Base-by-base conservation (phyloP, 2,329 filamentous ascomycete species). In the Zalaria obscura region DNA sequence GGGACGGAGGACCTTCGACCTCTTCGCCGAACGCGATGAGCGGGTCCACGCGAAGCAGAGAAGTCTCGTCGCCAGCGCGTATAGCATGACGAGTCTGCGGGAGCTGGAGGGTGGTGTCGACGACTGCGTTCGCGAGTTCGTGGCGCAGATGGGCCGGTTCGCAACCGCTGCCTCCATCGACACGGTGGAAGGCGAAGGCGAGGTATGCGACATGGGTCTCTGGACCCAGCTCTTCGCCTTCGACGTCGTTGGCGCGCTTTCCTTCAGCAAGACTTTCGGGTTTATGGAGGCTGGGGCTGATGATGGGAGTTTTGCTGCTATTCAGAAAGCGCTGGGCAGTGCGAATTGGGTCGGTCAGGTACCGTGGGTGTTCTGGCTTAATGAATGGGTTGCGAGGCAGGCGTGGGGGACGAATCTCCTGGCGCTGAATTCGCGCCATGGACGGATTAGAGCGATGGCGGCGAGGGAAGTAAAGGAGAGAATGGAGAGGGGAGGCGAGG, bases 161-260 rank as follows among this genome's bases (percentile, higher is more conserved):
- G 18, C 18, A 18, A 18, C 18, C 18, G 18, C 18, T 18, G 18
- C 18, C 18, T 18, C 18, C 18, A 18, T 18, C 18, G 18, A 18
- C 18, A 18, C 18, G 18, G 18, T 47, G 2, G 47, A 53, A 25
- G 48, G 51, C 29, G 42, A 52, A 35, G 47, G 46, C 10, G 39
- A 52, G 35, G 42, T 46, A 25, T 42, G 62, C 7, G 53, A 64
- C 45, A 51, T 65, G 43, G 59, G 52, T 8, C 55, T 56, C 32
- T 64, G 61, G 61, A 47, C 61, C 18, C 61, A 64, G 37, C 56
- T 62, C 11, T 64, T 62, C 44, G 61, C 61, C 7, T 64, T 63
- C 41, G 62, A 66, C 38, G 58, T 66, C 28, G 65, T 64, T 26
- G 62, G 62, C 26, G 59, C 61, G 46, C 47, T 65, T n/a, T 62